These are phyloP conservation scores for Lomentospora prolificans DNA, from an alignment of 2,329 filamentous ascomycete species.

Conservation along the genomic window DNA sequence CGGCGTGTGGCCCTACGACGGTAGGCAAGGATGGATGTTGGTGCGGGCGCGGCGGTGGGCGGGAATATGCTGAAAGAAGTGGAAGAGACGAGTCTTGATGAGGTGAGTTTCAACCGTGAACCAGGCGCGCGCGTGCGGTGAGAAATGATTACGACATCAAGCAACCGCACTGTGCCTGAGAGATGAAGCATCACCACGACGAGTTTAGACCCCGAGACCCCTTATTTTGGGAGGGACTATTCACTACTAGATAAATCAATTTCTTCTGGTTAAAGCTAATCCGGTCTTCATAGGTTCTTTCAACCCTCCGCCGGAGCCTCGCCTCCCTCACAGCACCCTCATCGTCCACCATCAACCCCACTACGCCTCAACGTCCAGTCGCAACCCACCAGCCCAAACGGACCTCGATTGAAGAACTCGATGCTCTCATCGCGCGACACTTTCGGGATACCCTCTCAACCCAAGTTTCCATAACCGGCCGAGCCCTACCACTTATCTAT, in stretches of 20 bases:
- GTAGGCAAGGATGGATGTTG: slow-evolving; percentile 19
- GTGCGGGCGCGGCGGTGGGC: slow-evolving; percentile 34
- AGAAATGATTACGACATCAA: slow-evolving; percentile 9
- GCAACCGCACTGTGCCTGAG: background rate
- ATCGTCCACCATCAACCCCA: slow-evolving; percentile 11
- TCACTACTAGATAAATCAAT: too few species aligned
- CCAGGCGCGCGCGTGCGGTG: slow-evolving; percentile 5
- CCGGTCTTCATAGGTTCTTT: slow-evolving; percentile 15
- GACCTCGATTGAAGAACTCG: slow-evolving; percentile 34
- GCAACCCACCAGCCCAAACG: slow-evolving; percentile 16
- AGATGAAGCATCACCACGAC: background rate
- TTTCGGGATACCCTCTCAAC: slow-evolving; percentile 37
- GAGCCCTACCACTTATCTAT: slow-evolving; percentile 46
- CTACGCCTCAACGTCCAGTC: slow-evolving; percentile 5
- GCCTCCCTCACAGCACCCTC: slow-evolving; percentile 13
- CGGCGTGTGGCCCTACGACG: too few species aligned
- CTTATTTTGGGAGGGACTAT: background rate
- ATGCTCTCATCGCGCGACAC: slow-evolving; percentile 35
- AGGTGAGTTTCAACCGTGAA: slow-evolving; percentile 32
- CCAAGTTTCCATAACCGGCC: slow-evolving; percentile 40
- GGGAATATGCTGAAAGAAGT: slow-evolving; percentile 42
- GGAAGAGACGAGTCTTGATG: slow-evolving; percentile 47
- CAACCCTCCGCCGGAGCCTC: slow-evolving; percentile 16
- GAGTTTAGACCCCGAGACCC: slow-evolving; percentile 5
- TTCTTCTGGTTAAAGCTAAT: too few species aligned